Evolutionary conservation across 768 basidiomycete species (phyloP), one percentile per base, ranked within the genome.

Genomic region (Lyophyllum semitale): DNA sequence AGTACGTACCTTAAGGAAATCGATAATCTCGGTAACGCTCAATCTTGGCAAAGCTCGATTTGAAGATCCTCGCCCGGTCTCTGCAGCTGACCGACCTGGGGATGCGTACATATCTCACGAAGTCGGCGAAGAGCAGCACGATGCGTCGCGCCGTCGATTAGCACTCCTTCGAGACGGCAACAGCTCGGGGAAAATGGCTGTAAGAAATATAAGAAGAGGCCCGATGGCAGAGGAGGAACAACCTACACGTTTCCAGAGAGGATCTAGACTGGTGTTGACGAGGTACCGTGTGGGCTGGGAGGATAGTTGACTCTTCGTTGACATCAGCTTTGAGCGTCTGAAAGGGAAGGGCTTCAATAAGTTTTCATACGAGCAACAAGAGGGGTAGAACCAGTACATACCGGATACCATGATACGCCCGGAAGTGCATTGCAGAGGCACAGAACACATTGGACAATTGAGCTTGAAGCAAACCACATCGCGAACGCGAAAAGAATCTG

Each of bases 71-170:
- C 86, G 20, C 77, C 81, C 40, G 71, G 73, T 53, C 68, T 77
- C 48, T 77, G 76, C 38, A 91, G 67, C 57, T 88, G 85, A 25
- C 91, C 92, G 18, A 95, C 88, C 80, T 84, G 59, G 27, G 93
- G 91, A 76, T 96, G 94, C 1, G 93, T 95, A 61, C 93, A 95
- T 52, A 94, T 86, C 48, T 89, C 90, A 47, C 94, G 83, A 27
- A 96, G 77, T 45, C 79, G 81, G 18, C 88, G 78, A 26, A 96
- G 71, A 45, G 83, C 78, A 12, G 73, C 69, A 22, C 93, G 80
- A 38, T 95, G 75, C 1, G 83, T 55, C 13, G 72, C 67, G 1
- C 80, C 75, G 62, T 95, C 87, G 1, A 85, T 76, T 84, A 73
- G 84, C 87, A 88, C 1, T 83, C 83, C 45, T 78, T 77, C 1